These are phyloP conservation scores for Paecilomyces formosus DNA, from an alignment of 2,329 filamentous ascomycete species.

Conservation along the genomic window DNA sequence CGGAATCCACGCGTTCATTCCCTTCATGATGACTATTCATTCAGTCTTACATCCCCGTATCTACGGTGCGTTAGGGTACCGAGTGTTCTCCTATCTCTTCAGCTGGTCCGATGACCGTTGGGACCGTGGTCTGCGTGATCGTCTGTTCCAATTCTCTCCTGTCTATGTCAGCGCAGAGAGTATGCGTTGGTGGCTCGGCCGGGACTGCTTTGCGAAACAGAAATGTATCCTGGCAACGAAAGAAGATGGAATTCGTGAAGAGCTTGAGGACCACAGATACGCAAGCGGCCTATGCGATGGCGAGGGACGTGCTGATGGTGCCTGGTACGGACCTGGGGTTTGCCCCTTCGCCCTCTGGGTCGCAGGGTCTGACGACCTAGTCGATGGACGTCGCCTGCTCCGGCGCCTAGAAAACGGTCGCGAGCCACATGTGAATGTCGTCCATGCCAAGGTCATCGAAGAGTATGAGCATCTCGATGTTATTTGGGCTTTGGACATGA, in stretches of 20 bases:
- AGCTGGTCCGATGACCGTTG: slow-evolving; percentile 78
- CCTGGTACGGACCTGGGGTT: slow-evolving; percentile 75
- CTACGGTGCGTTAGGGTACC: slow-evolving; percentile 79
- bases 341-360: slow-evolving; percentile 89
- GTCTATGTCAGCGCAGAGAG: slow-evolving; percentile 84
- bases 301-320: slow-evolving; percentile 35
- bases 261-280: slow-evolving; percentile 26
- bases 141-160: slow-evolving; percentile 88
- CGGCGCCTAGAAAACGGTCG: slow-evolving; percentile 65
- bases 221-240: slow-evolving; percentile 79
- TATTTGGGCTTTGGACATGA: slow-evolving; percentile 85
- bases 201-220: slow-evolving; percentile 76
- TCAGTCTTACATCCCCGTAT: slow-evolving; percentile 54
- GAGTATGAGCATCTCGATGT: slow-evolving; percentile 93
- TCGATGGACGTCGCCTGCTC: slow-evolving; percentile 71
- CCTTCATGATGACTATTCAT: slow-evolving; percentile 85
- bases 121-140: slow-evolving; percentile 69
- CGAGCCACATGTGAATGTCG: slow-evolving; percentile 73
- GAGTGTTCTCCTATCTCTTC: slow-evolving; percentile 84
- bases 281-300: slow-evolving; percentile 9
- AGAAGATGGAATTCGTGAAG: slow-evolving; percentile 60
- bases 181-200: slow-evolving; percentile 93
- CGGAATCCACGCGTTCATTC: slow-evolving; percentile 89
- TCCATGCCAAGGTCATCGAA: slow-evolving; percentile 74
- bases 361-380: slow-evolving; percentile 71